Evolutionary conservation across 169 alveolate species (phyloP), one percentile per base, ranked within the genome.

Genomic region (Babesia bovis): DNA sequence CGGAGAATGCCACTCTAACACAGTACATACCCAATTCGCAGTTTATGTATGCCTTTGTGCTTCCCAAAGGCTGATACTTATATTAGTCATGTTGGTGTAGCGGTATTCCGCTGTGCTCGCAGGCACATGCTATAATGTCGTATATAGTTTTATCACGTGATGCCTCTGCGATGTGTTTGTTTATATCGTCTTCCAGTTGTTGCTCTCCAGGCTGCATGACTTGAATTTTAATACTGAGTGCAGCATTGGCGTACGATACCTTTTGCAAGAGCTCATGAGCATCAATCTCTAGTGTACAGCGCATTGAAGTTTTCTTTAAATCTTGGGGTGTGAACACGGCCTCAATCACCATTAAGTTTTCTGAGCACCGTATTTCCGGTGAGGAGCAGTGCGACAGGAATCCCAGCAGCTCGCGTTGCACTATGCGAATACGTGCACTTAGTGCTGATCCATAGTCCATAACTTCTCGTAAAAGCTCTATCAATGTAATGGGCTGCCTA

Each of bases 1-100:
- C 71, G 38, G 76, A 82, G 25, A 44, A 65, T 33, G 76, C 59
- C 41, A n/a, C 81, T 38, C 35, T 63, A 41, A 59, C 76, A 32
- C 59, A 78, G 25, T 35, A 69, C 82, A 75, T 83, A 45, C 92
- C 92, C 30, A 91, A 86, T 45, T 28, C 89, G 10, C 78, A 86
- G 53, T 86, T 83, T 56, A 86, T 86, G 92, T 86, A 86, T 72
- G 90, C 91, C 10, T 86, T 47, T 56, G 75, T 86, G 25, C 47
- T 86, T 30, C 83, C 88, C 2, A 71, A 55, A 40, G 70, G 74
- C 26, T 40, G 66, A 13, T 30, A 56, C 40, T 32, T 36, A 50
- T 19, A 63, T 13, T 47, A 47, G 35, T n/a, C 44, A 25, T 63
- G 32, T 41, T 47, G 25, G 35, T 47, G 28, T 28, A 63, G 73